These are phyloP conservation scores for Ceratobasidium sp. DNA, from an alignment of 1,284 basidiomycete genomes.

Conservation along the genomic window DNA sequence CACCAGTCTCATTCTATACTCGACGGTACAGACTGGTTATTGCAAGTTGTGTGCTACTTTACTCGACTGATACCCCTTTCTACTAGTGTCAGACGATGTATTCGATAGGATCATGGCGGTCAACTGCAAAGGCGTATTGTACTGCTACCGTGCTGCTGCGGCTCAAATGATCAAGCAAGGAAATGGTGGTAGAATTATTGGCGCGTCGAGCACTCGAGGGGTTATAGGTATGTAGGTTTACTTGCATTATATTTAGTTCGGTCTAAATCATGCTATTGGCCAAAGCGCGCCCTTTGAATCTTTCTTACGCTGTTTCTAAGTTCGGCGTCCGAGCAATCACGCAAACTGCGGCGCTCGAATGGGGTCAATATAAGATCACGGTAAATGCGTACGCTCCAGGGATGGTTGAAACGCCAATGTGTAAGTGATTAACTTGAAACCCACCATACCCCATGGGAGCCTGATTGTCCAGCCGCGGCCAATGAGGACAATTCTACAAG, in stretches of 20 bases:
- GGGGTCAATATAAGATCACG: slow-evolving; percentile 48
- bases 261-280: not conserved
- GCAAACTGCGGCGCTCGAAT: slow-evolving; percentile 53
- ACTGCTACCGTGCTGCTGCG: slow-evolving; percentile 60
- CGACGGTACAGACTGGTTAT: not conserved
- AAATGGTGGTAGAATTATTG: slow-evolving; percentile 60
- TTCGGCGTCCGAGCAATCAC: slow-evolving; percentile 56
- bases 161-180: slow-evolving; percentile 58
- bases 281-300: not conserved
- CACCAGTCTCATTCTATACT: not conserved
- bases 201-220: slow-evolving; percentile 46
- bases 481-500: not conserved
- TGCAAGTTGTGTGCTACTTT: not conserved
- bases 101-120: slow-evolving; percentile 52
- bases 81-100: slow-evolving; percentile 21
- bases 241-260: not conserved
- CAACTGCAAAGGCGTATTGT: slow-evolving; percentile 58
- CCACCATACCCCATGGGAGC: not conserved
- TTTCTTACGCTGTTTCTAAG: slow-evolving; percentile 52
- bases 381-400: slow-evolving; percentile 50
- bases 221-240: not conserved
- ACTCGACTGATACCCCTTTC: not conserved
- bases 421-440: slow-evolving; percentile 15
- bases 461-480: not conserved
- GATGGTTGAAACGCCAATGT: slow-evolving; percentile 43